Conservation (phyloP, 306 rosid species). For the Cicer arietinum region DNA sequence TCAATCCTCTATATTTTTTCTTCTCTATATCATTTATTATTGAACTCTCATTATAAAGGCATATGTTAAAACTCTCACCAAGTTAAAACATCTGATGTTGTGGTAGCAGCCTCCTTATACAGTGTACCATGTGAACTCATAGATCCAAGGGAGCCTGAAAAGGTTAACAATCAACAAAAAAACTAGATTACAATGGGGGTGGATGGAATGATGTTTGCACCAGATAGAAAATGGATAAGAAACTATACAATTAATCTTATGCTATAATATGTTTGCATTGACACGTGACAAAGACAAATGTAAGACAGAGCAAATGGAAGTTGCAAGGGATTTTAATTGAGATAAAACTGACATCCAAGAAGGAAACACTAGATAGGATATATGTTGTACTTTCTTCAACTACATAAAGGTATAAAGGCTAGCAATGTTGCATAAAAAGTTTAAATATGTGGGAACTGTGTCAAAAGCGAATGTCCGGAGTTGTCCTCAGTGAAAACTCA, state of each 20-base stretch:
- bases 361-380: slow-evolving; percentile 16
- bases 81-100: slow-evolving; percentile 59
- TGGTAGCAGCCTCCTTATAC: slow-evolving; percentile 56
- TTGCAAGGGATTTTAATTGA: slow-evolving; percentile 31
- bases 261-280: slow-evolving; percentile 16
- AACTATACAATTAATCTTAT: slow-evolving; percentile 7
- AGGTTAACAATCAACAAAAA: slow-evolving; percentile 3
- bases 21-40: slow-evolving; percentile 1
- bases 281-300: slow-evolving; percentile 22
- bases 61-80: slow-evolving; percentile 64
- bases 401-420: slow-evolving; percentile 21
- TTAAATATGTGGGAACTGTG: slow-evolving; percentile 29
- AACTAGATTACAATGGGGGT: slow-evolving; percentile 28
- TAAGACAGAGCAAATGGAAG: slow-evolving; percentile 10
- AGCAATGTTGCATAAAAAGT: slow-evolving; percentile 8
- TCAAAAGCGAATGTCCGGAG: slow-evolving; percentile 6
- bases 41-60: slow-evolving; percentile 12
- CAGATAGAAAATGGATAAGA: neutral
- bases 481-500: slow-evolving; percentile 27
- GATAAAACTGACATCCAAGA: slow-evolving; percentile 26
- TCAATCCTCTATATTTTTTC: slow-evolving; percentile 5
- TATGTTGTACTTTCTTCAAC: slow-evolving; percentile 27
- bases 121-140: slow-evolving; percentile 79
- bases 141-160: slow-evolving; percentile 88
- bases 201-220: slow-evolving; percentile 3